Percentiles rank a stretch among this genome's conserved stretches.
These are phyloP conservation scores for Phytophthora sp. DNA, from an alignment of 352 stramenopile genomes.

Conservation along the genomic window DNA sequence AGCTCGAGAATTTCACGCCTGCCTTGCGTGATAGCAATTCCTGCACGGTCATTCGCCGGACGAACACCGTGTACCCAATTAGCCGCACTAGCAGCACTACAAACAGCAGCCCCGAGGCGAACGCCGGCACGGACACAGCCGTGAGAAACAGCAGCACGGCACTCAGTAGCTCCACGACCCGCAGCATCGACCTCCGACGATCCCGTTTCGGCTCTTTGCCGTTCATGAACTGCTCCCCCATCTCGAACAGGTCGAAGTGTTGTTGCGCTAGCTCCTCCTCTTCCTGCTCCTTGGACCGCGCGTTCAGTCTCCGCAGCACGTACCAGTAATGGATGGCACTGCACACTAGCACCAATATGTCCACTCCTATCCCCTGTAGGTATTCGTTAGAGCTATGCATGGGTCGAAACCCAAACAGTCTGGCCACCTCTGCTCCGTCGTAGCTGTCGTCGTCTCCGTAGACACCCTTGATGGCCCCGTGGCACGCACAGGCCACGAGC, in stretches of 20 bases:
- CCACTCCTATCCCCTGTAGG: constrained; percentile 58
- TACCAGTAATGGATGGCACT: constrained; percentile 72
- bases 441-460: constrained; percentile 26
- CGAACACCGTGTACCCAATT: constrained; percentile 72
- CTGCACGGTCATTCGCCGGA: constrained; percentile 63
- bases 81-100: constrained; percentile 61
- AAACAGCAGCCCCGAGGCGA: constrained; percentile 65
- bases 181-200: constrained; percentile 35
- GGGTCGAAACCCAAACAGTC: constrained; percentile 54
- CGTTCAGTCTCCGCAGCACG: constrained; percentile 48
- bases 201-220: constrained; percentile 30
- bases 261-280: constrained; percentile 36
- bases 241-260: constrained; percentile 69
- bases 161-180: constrained; percentile 53
- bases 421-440: constrained; percentile 28
- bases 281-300: constrained; percentile 32
- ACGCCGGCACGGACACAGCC: constrained; percentile 60
- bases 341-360: constrained; percentile 62
- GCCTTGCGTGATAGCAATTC: constrained; percentile 47
- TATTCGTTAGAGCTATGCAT: constrained; percentile 43
- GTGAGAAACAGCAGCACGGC: constrained; percentile 67
- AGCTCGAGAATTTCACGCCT: constrained; percentile 37
- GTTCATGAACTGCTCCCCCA: constrained; percentile 53
- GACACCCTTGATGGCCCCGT: constrained; percentile 43
- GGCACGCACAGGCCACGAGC: constrained; percentile 45